phyloP scores from a whole-genome alignment of 306 rosid genomes.

The Sophora flavescens region DNA sequence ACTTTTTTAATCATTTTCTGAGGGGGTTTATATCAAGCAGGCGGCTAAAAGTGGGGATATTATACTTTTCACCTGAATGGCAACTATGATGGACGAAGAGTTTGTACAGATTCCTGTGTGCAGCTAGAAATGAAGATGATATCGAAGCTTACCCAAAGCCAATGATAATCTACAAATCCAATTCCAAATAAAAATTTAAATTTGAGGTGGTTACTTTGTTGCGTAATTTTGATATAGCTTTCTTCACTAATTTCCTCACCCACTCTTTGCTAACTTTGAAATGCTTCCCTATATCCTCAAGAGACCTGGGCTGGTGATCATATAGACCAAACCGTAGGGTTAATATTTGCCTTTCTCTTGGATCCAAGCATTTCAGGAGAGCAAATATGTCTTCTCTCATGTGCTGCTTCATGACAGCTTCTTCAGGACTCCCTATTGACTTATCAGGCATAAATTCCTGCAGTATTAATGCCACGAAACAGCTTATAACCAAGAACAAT shows the following conservation, averaged over 20 bases:
- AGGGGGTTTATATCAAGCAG: no score
- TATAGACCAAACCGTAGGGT: conserved; percentile 75
- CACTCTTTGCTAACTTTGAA: conserved; percentile 68
- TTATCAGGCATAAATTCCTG: conserved; percentile 69
- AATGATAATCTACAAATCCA: conserved; percentile 43
- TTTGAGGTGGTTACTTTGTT: conserved; percentile 51
- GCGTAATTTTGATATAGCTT: conserved; percentile 68
- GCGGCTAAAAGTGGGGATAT: no score
- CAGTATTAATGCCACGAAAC: conserved; percentile 44
- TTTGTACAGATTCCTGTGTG: background rate
- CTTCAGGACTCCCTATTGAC: conserved; percentile 69
- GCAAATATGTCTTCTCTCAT: conserved; percentile 62
- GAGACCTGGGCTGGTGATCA: conserved; percentile 72
- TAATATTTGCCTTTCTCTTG: conserved; percentile 78
- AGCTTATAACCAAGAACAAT: conserved; percentile 11
- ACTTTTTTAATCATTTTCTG: no score
- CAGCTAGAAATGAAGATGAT: conserved; percentile 15
- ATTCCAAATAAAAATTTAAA: conserved; percentile 65
- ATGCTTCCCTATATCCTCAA: conserved; percentile 74
- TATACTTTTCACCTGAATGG: background rate
- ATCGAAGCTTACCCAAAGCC: conserved; percentile 42
- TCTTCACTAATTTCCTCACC: conserved; percentile 80
- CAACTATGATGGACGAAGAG: background rate
- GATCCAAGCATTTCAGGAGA: conserved; percentile 68
- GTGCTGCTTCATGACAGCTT: conserved; percentile 70